Conservation (phyloP, 1,284 basidiomycete species). For the Ganoderma sp. region DNA sequence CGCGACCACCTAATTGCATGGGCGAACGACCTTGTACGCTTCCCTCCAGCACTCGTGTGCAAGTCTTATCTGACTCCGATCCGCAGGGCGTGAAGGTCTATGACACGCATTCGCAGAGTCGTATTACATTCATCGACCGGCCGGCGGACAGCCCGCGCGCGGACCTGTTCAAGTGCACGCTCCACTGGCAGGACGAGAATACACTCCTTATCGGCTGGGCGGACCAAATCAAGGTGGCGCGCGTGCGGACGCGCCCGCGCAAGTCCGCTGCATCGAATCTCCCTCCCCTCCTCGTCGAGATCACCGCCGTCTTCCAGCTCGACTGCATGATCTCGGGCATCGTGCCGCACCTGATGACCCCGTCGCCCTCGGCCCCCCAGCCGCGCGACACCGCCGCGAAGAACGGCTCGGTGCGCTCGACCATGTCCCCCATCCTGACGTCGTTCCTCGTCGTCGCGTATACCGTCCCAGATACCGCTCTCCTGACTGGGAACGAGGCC, state of each 20-base stretch:
- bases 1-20: conserved; percentile 88
- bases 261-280: conserved; percentile 49
- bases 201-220: conserved; percentile 96
- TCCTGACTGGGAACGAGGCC: conserved; percentile 63
- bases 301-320: conserved; percentile 90
- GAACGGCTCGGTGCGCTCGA: conserved; percentile 29
- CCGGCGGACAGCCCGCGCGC: conserved; percentile 83
- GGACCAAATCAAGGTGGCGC: conserved; percentile 90
- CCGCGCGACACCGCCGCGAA: conserved; percentile 30
- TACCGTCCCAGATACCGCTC: conserved; percentile 69
- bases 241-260: conserved; percentile 71
- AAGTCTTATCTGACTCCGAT: neutral
- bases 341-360: conserved; percentile 71
- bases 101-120: conserved; percentile 79
- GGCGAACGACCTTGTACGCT: conserved; percentile 88
- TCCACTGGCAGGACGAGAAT: conserved; percentile 91
- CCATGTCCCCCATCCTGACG: conserved; percentile 49
- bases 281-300: conserved; percentile 76
- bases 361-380: conserved; percentile 30
- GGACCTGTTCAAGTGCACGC: conserved; percentile 91
- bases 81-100: conserved; percentile 91
- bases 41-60: neutral
- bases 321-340: conserved; percentile 97
- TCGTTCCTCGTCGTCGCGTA: conserved; percentile 90
- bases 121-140: conserved; percentile 89